A percentile compares a stretch with the other conserved stretches of the same genome.
Conservation (phyloP, 345 rosid species). For the Rubroshorea leprosula region DNA sequence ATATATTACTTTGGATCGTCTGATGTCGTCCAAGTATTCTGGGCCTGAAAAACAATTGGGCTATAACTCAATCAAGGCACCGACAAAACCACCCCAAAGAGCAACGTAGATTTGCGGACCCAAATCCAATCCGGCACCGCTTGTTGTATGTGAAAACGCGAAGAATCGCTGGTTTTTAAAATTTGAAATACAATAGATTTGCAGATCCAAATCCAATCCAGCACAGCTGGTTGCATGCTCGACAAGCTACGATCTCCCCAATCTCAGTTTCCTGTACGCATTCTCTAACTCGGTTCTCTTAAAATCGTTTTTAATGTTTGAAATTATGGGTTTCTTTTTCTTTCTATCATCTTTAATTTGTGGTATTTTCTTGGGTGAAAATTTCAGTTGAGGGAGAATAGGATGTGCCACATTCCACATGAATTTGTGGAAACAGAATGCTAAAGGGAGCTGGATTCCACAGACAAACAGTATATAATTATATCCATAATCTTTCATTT, state of each 20-base stretch:
- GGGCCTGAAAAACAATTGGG: too few species aligned
- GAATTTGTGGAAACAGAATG: slow-evolving; percentile 66
- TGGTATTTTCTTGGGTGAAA: slow-evolving; percentile 21
- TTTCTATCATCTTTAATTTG: neutral
- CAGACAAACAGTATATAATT: slow-evolving; percentile 55
- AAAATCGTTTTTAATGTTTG: neutral
- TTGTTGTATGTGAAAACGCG: too few species aligned
- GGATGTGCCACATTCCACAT: slow-evolving; percentile 27
- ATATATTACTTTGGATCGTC: too few species aligned
- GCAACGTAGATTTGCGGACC: too few species aligned
- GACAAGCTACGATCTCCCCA: slow-evolving; percentile 51
- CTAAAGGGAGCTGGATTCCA: slow-evolving; percentile 46
- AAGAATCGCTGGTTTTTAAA: slow-evolving; percentile 33
- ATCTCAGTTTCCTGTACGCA: slow-evolving; percentile 39
- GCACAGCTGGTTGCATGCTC: too few species aligned
- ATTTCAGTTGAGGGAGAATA: slow-evolving; percentile 20
- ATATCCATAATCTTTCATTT: too few species aligned
- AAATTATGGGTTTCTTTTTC: neutral
- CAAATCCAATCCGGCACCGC: too few species aligned
- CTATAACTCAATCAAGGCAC: neutral
- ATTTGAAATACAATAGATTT: too few species aligned
- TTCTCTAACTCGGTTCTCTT: slow-evolving; percentile 2
- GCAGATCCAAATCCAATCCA: too few species aligned
- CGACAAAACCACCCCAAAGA: too few species aligned
- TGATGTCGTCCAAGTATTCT: too few species aligned